A percentile compares a stretch with the other conserved stretches of the same genome.
Conservation (phyloP, 73 alveolate species). For the Paramecium sonneborni region DNA sequence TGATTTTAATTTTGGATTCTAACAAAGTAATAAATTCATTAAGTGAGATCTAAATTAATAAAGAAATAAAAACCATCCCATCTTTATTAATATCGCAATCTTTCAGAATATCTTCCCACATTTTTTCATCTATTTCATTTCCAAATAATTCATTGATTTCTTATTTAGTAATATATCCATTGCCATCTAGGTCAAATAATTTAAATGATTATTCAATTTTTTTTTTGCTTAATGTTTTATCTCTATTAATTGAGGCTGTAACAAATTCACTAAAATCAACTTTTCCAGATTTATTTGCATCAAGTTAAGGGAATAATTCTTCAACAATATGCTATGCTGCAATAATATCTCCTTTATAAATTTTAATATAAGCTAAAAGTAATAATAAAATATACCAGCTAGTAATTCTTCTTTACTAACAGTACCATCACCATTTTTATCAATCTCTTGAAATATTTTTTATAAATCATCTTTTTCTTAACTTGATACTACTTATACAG, state of each 20-base stretch:
- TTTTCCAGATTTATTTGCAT: slow-evolving; percentile 51
- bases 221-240: neutral
- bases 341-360: slow-evolving; percentile 19
- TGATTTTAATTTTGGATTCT: neutral
- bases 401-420: slow-evolving; percentile 47
- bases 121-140: slow-evolving; percentile 33
- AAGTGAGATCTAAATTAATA: neutral
- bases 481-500: slow-evolving; percentile 13
- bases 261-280: slow-evolving; percentile 58
- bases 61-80: slow-evolving; percentile 20
- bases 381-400: neutral
- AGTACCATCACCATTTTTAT: slow-evolving; percentile 56
- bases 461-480: slow-evolving; percentile 40
- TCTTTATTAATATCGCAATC: slow-evolving; percentile 37
- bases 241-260: slow-evolving; percentile 33
- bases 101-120: slow-evolving; percentile 38
- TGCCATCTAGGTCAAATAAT: slow-evolving; percentile 48
- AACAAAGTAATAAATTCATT: slow-evolving; percentile 11
- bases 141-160: slow-evolving; percentile 51
- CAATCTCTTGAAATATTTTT: slow-evolving; percentile 18
- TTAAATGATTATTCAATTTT: slow-evolving; percentile 52
- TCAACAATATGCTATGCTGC: slow-evolving; percentile 20
- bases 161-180: slow-evolving; percentile 27
- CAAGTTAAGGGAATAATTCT: slow-evolving; percentile 30
- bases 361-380: neutral